These are phyloP conservation scores for Alliaria petiolata DNA, from an alignment of 345 rosid genomes.

Conservation along the genomic window DNA sequence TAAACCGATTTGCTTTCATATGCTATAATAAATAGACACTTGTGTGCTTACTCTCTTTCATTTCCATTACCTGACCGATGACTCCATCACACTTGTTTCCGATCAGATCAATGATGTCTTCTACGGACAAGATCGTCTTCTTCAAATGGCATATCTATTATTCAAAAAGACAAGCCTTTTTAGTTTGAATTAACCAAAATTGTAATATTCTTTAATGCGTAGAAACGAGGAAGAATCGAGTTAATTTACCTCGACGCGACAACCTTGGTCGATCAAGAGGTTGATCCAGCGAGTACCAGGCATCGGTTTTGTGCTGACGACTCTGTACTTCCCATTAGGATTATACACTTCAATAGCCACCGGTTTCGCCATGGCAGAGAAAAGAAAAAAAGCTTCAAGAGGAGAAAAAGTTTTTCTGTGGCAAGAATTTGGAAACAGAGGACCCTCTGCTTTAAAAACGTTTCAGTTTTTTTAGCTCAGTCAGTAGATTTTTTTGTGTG, in stretches of 20 bases:
- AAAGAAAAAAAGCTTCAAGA: neutral
- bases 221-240: neutral
- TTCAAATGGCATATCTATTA: constrained; percentile 77
- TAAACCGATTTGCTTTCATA: neutral
- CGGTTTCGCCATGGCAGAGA: constrained; percentile 75
- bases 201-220: neutral
- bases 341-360: constrained; percentile 87
- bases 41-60: constrained; percentile 1
- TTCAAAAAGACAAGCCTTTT: neutral
- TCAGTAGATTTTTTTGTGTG: constrained; percentile 8
- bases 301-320: constrained; percentile 93
- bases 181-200: neutral
- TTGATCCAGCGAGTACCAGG: constrained; percentile 99
- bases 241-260: constrained; percentile 87
- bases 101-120: constrained; percentile 81
- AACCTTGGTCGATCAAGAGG: constrained; percentile 80
- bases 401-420: neutral
- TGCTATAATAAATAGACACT: neutral
- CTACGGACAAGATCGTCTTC: constrained; percentile 92
- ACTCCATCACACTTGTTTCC: constrained; percentile 94
- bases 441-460: neutral
- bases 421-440: constrained; percentile 9
- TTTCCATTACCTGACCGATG: constrained; percentile 70
- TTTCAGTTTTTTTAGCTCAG: constrained; percentile 1
- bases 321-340: constrained; percentile 89